Evolutionary conservation across 176 grass and related monocot genomes (phyloP), one percentile per base, ranked within the genome.

Genomic region (Aechmea fasciata): DNA sequence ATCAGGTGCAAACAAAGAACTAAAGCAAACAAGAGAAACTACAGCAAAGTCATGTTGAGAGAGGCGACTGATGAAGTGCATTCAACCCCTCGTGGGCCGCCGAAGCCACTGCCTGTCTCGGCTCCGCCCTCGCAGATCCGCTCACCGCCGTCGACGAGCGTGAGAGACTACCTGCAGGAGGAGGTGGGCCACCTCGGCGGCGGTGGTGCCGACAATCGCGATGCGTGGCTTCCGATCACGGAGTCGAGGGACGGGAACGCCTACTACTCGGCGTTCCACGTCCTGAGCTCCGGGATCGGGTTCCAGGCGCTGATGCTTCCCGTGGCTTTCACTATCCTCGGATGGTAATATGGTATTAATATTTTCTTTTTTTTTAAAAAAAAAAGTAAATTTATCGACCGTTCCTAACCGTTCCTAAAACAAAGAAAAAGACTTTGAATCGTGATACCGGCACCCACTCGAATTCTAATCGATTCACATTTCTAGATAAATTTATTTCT

Each of bases 211-310:
- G 94, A 99, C 68, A 89, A 79, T 14, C 83, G 73, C 51, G 94
- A 99, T 28, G 89, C 89, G 10, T 99, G 94, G 94, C 89, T 99
- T 13, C 94, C 94, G 55, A 99, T 99, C 83, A 99, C 94, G 20
- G 94, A 92, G 67, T 99, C 94, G n/a, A 63, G 82, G 48, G 93
- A 81, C 70, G 94, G 94, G 49, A 99, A 99, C 77, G 80, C 89
- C 47, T 99, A 90, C 85, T 99, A 93, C 81, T 82, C 94, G 14
- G 94, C 94, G 25, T 99, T 99, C 83, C 94, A 99, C 83, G 86
- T 62, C 74, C 94, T 99, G 69, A 93, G 75, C 86, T 99, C 87
- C 62, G 89, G 94, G n/a, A 87, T 99, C 48, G 94, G 94, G 2
- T 99, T 93, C 86, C 94, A 99, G 76, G 94, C 94, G 23, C 84